phyloP scores from a whole-genome alignment of 495 filamentous ascomycete genomes.

The Penicilliopsis zonata region DNA sequence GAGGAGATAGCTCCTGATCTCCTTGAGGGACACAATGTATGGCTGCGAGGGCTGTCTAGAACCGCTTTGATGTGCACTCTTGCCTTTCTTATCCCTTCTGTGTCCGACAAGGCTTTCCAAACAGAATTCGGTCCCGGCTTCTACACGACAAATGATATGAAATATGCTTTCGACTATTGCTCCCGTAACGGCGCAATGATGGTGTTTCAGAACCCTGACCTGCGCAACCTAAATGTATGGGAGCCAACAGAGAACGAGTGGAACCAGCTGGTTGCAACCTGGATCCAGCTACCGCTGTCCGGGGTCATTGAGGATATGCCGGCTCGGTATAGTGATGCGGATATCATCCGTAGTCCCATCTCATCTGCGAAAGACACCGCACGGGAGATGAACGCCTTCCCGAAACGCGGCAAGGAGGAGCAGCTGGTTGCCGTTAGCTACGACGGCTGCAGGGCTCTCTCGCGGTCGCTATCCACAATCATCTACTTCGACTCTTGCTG shows the following conservation, averaged over 20 bases:
- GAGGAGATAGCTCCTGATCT: not conserved
- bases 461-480: no score
- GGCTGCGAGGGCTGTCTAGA: not conserved
- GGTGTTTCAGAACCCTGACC: slow-evolving; percentile 5
- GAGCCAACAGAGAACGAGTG: slow-evolving; percentile 3
- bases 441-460: no score
- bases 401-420: no score
- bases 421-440: no score
- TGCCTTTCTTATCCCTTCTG: not conserved
- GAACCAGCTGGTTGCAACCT: slow-evolving; percentile 1
- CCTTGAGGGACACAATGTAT: not conserved
- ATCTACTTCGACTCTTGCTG: no score
- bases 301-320: no score
- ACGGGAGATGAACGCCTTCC: no score
- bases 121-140: slow-evolving; percentile 7
- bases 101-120: no score
- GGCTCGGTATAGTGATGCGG: no score
- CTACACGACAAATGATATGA: slow-evolving; percentile 3
- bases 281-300: not conserved
- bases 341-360: no score
- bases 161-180: not conserved
- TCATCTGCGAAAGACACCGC: no score
- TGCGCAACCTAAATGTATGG: slow-evolving; percentile 3
- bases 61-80: not conserved
- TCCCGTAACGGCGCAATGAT: slow-evolving; percentile 2